Percentiles rank a stretch among this genome's conserved stretches.
phyloP scores from a whole-genome alignment of 192 early-diverging fungal species.

The Coemansia umbellata region DNA sequence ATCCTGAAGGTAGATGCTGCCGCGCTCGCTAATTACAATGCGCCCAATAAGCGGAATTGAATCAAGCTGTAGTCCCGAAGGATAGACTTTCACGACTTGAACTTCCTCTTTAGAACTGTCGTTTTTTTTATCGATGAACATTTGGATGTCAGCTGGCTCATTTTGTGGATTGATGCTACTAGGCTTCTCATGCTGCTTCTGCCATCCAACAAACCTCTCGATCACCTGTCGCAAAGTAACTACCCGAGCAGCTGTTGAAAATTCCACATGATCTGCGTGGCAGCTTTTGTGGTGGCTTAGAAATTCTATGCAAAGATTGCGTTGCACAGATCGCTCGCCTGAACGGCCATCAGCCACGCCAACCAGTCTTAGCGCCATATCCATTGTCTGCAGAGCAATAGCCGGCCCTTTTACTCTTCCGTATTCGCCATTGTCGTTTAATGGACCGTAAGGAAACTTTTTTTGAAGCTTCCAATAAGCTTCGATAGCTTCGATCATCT shows the following conservation, averaged over 20 bases:
- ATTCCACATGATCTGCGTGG: not conserved
- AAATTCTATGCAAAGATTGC: conserved; percentile 11
- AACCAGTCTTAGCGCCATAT: conserved; percentile 11
- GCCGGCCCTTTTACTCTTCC: not conserved
- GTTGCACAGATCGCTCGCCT: too few species aligned
- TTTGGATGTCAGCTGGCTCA: too few species aligned
- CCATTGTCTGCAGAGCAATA: not conserved
- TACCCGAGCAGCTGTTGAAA: not conserved
- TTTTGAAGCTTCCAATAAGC: conserved; percentile 24
- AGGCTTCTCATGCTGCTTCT: not conserved
- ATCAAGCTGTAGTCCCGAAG: conserved; percentile 16
- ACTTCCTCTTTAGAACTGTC: not conserved
- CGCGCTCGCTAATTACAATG: conserved; percentile 20
- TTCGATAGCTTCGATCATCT: conserved; percentile 30
- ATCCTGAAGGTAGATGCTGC: conserved; percentile 31
- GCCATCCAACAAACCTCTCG: conserved; percentile 10
- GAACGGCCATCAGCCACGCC: not conserved
- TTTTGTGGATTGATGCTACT: too few species aligned
- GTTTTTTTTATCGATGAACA: too few species aligned
- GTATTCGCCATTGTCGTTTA: not conserved
- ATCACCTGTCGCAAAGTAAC: conserved; percentile 19
- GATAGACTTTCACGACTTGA: conserved; percentile 2
- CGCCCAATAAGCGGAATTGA: conserved; percentile 25
- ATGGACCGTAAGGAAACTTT: conserved; percentile 28
- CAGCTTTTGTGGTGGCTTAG: conserved; percentile 8